Conservation (phyloP, 768 basidiomycete species). For the Xerocomus spinulosus region DNA sequence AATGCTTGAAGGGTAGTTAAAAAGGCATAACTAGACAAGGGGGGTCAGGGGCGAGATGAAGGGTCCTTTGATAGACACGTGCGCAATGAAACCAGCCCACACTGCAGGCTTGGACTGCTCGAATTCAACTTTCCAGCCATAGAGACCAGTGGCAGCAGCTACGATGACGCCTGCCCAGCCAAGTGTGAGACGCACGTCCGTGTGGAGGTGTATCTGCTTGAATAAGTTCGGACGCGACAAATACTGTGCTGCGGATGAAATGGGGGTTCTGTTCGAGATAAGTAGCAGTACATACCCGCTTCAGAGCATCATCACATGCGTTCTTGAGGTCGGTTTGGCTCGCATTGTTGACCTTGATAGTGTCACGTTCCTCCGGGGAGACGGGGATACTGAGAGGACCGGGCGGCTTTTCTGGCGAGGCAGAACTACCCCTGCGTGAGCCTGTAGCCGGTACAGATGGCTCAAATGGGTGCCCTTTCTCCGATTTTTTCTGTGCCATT, state of each 20-base stretch:
- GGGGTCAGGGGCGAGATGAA: slow-evolving; percentile 4
- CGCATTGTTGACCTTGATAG: slow-evolving; percentile 57
- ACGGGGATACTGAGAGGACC: slow-evolving; percentile 51
- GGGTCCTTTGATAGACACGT: slow-evolving; percentile 32
- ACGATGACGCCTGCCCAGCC: slow-evolving; percentile 86
- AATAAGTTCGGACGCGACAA: slow-evolving; percentile 77
- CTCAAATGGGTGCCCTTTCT: slow-evolving; percentile 10
- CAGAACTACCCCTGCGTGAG: slow-evolving; percentile 26
- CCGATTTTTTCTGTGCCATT: slow-evolving; percentile 21
- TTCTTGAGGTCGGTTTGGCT: slow-evolving; percentile 60
- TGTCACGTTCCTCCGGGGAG: slow-evolving; percentile 44
- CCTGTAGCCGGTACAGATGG: slow-evolving; percentile 8
- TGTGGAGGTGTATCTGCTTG: slow-evolving; percentile 82
- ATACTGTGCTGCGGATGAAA: slow-evolving; percentile 47
- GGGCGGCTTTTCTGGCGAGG: slow-evolving; percentile 38
- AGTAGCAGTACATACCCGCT: slow-evolving; percentile 55
- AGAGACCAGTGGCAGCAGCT: slow-evolving; percentile 75
- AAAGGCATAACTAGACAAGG: slow-evolving; percentile 57
- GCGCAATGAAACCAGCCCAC: slow-evolving; percentile 75
- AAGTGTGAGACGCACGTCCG: slow-evolving; percentile 79
- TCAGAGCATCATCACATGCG: slow-evolving; percentile 83
- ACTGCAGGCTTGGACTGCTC: slow-evolving; percentile 81
- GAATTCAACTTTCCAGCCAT: slow-evolving; percentile 86
- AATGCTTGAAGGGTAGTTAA: slow-evolving; percentile 69
- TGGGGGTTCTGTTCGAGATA: neutral